A percentile compares a stretch with the other conserved stretches of the same genome.
Conservation (phyloP, 345 rosid species). For the Viola odorata region DNA sequence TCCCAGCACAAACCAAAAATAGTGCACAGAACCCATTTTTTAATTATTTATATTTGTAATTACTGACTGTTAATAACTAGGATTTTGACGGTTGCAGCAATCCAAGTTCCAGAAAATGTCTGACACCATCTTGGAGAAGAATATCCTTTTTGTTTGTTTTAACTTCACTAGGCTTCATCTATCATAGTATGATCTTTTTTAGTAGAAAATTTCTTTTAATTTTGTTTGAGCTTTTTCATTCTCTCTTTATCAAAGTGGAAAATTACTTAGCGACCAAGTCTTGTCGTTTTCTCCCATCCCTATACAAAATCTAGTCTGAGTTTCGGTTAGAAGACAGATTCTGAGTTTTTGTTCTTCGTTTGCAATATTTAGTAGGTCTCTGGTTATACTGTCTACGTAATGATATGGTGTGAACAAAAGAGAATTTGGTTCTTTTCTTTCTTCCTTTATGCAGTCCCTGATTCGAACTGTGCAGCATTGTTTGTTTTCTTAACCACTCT, state of each 20-base stretch:
- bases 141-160: slow-evolving; percentile 41
- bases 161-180: background rate
- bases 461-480: slow-evolving; percentile 1
- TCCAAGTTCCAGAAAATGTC: slow-evolving; percentile 89
- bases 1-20: too few relatives aligned
- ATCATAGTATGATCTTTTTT: background rate
- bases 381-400: too few relatives aligned
- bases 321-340: too few relatives aligned
- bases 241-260: background rate
- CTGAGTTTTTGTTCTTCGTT: too few relatives aligned
- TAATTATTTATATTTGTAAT: slow-evolving; percentile 1
- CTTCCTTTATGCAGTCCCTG: background rate
- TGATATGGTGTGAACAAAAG: too few relatives aligned
- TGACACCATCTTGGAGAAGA: slow-evolving; percentile 71
- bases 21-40: too few relatives aligned
- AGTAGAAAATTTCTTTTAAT: background rate
- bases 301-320: too few relatives aligned
- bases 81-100: slow-evolving; percentile 53
- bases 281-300: background rate
- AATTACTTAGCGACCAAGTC: background rate
- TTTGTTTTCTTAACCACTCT: slow-evolving; percentile 45
- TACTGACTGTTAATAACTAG: slow-evolving; percentile 8
- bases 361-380: too few relatives aligned
- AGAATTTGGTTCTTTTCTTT: too few relatives aligned
- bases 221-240: slow-evolving; percentile 2